Evolutionary conservation across 2,329 filamentous ascomycete genomes (phyloP), one percentile per base, ranked within the genome.

Genomic region (Penicillium sp.): DNA sequence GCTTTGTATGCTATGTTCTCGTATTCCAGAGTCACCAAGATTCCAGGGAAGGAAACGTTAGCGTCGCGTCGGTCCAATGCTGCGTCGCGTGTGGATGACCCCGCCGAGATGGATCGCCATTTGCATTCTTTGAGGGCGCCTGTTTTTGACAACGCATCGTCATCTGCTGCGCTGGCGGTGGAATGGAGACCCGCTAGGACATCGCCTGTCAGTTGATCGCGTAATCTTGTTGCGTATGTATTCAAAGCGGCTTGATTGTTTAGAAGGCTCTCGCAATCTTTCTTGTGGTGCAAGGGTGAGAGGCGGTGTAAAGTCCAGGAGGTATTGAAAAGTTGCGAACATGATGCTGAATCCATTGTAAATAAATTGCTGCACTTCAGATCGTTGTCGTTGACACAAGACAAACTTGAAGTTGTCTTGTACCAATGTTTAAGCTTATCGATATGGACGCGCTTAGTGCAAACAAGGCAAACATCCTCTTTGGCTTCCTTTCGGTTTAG

Each of bases 231-330:
- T 33, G 80, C 77, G 60, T 82, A 81, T 20, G 71, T 69, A 18
- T 74, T 73, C 14, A 82, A 68, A 20, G 72, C 69, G 23, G 63
- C 53, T 23, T 63, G 60, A 51, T 74, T 70, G 51, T 68, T 62
- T 46, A 76, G 60, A 26, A 76, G 66, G 7, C 69, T 65, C 42
- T 65, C 60, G 48, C 65, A 69, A 14, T 76, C 70, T 41, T 73
- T 72, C 54, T 71, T 74, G 62, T 81, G 77, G 64, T 82, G 77
- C 37, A 84, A 75, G n/a, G 80, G 80, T 4, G 81, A 82, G 8
- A 82, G 68, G 59, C 80, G 79, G 65, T 82, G 79, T 49, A 80
- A 68, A n/a, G 71, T 78, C 75, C 80, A 83, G 26, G 80, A 82
- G n/a, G 76, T 77, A 62, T 79, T 77, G 63, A 81, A 80, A 37